Base-by-base conservation (phyloP, 148 eudicot species). In the Talinum fruticosum region DNA sequence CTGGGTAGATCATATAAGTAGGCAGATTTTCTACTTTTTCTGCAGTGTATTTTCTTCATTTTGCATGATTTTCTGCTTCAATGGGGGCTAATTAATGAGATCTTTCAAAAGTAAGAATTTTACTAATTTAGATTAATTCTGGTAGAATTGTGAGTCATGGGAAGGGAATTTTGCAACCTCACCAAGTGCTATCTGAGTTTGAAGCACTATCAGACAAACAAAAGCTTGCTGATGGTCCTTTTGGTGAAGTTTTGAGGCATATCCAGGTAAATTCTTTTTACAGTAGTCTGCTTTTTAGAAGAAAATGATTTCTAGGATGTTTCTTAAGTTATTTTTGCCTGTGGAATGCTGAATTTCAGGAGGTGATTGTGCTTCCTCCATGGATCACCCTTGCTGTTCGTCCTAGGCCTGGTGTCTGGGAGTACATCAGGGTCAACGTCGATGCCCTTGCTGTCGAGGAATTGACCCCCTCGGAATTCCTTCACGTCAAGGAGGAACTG, bases 351-450 rank as follows among this genome's bases (percentile, higher is more conserved):
- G n/a, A n/a, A n/a, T n/a, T n/a, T n/a, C n/a, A n/a, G 92, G 98
- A 96, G 88, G 94, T 94, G 36, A 93, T 96, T 68, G 92, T 96
- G 41, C 37, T 83, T 69, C 79, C 97, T 62, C 99, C 99, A 72
- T 93, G 97, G 93, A 84, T 96, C 75, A 93, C 92, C 24, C 88
- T 96, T 51, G 97, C 97, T 45, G 93, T 96, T 67, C 97, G 99
- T 12, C 81, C 89, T 8, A 85, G 97, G 83, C 99, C 99, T 0
- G 99, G 99, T 80, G 97, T 96, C 0, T 96, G 99, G 99, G 93
- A 96, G 45, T 90, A 96, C 82, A 83, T 96, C 26, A 80, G 94
- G 35, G 87, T 96, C 74, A 91, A 96, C 76, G 83, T 82, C 13
- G 82, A 88, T 29, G 93, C 81, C 14, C 90, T 89, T 6, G 88